Percentiles rank a stretch among this genome's conserved stretches.
Evolutionary conservation across 352 stramenopile species (phyloP).

Genomic region (Phytopythium delawarense): DNA sequence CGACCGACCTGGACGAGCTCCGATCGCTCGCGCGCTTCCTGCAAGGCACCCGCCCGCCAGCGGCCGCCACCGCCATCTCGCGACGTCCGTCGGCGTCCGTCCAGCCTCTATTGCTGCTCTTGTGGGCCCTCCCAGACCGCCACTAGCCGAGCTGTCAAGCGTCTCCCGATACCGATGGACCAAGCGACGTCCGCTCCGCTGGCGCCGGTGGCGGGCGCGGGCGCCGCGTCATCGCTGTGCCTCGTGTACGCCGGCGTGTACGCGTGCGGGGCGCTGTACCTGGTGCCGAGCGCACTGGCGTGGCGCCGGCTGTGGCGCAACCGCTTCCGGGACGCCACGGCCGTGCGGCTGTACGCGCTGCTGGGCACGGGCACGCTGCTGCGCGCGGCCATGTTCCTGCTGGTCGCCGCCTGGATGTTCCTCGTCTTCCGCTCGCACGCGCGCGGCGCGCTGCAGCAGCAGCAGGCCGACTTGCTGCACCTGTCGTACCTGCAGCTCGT

Average conservation of each 20-base stretch:
- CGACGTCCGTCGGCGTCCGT: not conserved
- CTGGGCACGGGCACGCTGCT: slow-evolving; percentile 41
- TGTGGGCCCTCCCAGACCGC: no score
- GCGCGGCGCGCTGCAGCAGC: slow-evolving; percentile 15
- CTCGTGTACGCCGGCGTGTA: slow-evolving; percentile 51
- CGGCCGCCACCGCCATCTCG: no score
- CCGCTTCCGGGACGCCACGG: slow-evolving; percentile 37
- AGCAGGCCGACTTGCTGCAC: slow-evolving; percentile 44
- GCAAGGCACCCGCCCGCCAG: no score
- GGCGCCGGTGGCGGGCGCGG: not conserved
- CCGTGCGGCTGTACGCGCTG: slow-evolving; percentile 51
- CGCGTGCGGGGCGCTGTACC: slow-evolving; percentile 40
- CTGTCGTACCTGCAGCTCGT: slow-evolving; percentile 58
- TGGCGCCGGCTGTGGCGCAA: slow-evolving; percentile 36
- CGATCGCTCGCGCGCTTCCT: no score
- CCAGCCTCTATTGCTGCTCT: no score
- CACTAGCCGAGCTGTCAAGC: no score
- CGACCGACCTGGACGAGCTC: no score
- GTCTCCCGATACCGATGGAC: not conserved
- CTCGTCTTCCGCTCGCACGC: slow-evolving; percentile 29
- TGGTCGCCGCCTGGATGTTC: slow-evolving; percentile 54
- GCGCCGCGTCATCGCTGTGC: slow-evolving; percentile 27
- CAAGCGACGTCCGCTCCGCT: not conserved
- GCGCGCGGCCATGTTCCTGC: slow-evolving; percentile 39
- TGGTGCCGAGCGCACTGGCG: slow-evolving; percentile 33